Base-by-base conservation (phyloP, 805 yeast species). In the Candida bentonensis region DNA sequence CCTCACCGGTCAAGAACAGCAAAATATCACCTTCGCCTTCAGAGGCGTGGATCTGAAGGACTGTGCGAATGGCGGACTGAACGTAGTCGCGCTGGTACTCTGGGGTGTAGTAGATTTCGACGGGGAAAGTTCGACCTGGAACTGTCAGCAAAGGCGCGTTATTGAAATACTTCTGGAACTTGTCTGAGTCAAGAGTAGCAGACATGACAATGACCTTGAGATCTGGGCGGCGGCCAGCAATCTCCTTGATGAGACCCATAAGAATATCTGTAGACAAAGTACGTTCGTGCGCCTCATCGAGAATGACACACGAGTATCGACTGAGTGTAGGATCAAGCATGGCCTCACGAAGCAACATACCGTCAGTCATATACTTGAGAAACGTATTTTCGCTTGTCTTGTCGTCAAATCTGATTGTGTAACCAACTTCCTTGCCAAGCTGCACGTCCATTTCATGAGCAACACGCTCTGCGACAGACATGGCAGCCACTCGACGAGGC, bases 201-300 rank as follows among this genome's bases (percentile, higher is more conserved):
- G 96, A 87, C 97, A 89, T 89, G 60, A 89, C 79, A 51, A 89
- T 87, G 53, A 89, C 74, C 61, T 92, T 92, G 57, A 89, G 71
- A 57, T 89, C 96, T 20, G 85, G 79, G 63, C 97, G 76, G 62
- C 94, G 74, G 27, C 62, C 53, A 23, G 85, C 74, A 40, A 89
- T 79, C 58, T 87, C 84, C 62, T 89, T 89, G 56, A 89, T 65
- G 49, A 89, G 68, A 49, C 97, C 97, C 97, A 89, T 89, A 52
- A 89, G 68, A 47, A 89, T 89, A 73, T 89, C 98, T 0, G 98
- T 89, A 27, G 97, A 86, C 54, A 89, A 70, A 0, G 98, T 92
- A 63, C 98, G 80, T 65, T 89, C 98, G 68, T 89, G 98, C 40
- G 97, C 97, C 69, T 89, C 98, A 73, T 89, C 98, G 49, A 89